Conservation (phyloP, 176 grass and related monocot genomes). For the Guadua angustifolia region DNA sequence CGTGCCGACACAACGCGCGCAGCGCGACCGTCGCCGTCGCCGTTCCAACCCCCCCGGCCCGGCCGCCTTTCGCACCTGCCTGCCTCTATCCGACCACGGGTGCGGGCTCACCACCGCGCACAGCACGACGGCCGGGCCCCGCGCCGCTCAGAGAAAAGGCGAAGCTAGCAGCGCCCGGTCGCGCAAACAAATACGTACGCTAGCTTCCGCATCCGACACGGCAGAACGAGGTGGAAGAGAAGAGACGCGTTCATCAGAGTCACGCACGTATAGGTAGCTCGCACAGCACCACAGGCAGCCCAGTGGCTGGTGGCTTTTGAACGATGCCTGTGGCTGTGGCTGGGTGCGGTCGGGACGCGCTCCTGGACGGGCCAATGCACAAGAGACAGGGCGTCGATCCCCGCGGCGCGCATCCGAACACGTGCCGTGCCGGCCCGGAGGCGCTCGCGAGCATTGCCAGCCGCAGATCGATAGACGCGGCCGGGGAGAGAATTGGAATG, state of each 20-base stretch:
- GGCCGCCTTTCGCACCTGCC: not conserved
- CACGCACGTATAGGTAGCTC: not conserved
- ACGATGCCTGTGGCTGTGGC: too few species aligned
- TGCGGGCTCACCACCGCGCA: not conserved
- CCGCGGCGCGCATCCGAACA: not conserved
- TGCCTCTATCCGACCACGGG: not conserved
- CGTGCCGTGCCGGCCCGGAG: not conserved
- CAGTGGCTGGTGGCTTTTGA: not conserved
- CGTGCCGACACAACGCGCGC: constrained; percentile 14
- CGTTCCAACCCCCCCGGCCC: not conserved
- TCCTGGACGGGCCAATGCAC: constrained; percentile 39
- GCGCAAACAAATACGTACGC: not conserved
- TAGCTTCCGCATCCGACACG: constrained; percentile 36
- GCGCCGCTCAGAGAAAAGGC: too few species aligned
- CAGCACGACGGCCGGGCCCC: not conserved
- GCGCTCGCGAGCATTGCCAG: not conserved
- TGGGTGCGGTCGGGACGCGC: not conserved
- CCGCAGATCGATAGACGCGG: not conserved
- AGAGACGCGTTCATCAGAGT: not conserved
- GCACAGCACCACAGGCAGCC: not conserved
- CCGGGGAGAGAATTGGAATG: constrained; percentile 1
- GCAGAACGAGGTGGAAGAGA: not conserved
- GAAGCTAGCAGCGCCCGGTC: not conserved
- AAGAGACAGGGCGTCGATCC: constrained; percentile 47
- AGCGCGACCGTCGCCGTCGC: not conserved